Conservation (phyloP, 352 stramenopile species). For the Phytophthora ramorum region DNA sequence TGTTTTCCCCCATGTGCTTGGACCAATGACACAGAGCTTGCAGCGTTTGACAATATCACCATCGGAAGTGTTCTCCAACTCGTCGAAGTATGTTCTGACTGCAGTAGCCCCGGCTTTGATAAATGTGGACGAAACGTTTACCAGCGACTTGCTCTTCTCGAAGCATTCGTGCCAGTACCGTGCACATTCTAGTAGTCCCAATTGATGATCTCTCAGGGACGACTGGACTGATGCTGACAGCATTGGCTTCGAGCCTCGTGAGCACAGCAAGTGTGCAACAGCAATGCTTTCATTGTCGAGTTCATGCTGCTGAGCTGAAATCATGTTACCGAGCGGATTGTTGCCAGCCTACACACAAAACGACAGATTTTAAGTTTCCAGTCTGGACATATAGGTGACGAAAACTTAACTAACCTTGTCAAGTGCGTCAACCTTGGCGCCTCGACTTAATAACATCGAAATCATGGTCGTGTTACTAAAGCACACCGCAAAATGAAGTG, state of each 20-base stretch:
- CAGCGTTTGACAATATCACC: background rate
- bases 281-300: constrained; percentile 7
- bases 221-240: background rate
- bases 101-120: constrained; percentile 1
- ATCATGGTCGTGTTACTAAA: constrained; percentile 5
- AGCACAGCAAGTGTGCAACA: constrained; percentile 10
- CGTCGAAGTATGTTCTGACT: constrained; percentile 9
- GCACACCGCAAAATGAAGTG: constrained; percentile 9
- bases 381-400: background rate
- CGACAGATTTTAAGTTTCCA: background rate
- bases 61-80: constrained; percentile 4
- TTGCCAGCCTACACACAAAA: constrained; percentile 6
- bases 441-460: background rate
- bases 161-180: constrained; percentile 5
- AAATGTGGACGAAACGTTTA: background rate
- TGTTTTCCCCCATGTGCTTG: constrained; percentile 26
- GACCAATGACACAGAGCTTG: constrained; percentile 22
- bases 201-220: background rate
- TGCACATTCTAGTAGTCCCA: constrained; percentile 1
- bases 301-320: background rate
- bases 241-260: background rate
- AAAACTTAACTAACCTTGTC: constrained; percentile 7
- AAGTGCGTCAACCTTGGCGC: background rate
- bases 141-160: background rate
- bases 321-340: constrained; percentile 15